Evolutionary conservation across 2,329 filamentous ascomycete genomes (phyloP), one percentile per base, ranked within the genome.

Genomic region (Colletotrichum sp.): DNA sequence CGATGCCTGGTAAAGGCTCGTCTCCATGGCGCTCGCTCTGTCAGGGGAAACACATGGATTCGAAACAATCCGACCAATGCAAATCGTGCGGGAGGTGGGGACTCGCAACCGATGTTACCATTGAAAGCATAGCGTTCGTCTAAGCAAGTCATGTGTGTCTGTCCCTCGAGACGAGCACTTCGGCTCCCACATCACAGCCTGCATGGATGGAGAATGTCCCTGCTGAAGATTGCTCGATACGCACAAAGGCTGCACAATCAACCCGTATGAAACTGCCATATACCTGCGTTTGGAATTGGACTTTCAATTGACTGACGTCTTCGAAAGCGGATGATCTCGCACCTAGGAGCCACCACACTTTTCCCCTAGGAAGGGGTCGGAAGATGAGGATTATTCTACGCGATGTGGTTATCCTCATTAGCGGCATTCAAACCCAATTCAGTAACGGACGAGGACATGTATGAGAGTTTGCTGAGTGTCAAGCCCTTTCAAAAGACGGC

Each of bases 381-480:
- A 6, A 49, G 39, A 7, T 6, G 9, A n/a, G 1, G 18, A 12
- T n/a, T 7, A 0, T 0, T 2, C 18, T 4, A n/a, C 6, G 39
- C 18, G 9, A 49, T 49, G 1, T n/a, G 8, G 36, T 18, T 44
- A n/a, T 12, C 18, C 5, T 49, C 9, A 49, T 49, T 1, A 0
- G 9, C 18, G 18, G 39, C 39, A 7, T 49, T 12, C 18, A 0
- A 1, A 49, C 39, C 12, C 3, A n/a, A 4, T 49, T 12, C 9
- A n/a, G 9, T 49, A 49, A 4, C 3, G 0, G 39, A 49, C 3
- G 39, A 7, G 6, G 18, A 12, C 5, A 4, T n/a, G 2, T 12
- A n/a, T 2, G 9, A 49, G 18, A 49, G 5, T 7, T 21, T n/a
- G 18, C 39, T 49, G 39, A 49, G 3, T n/a, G 9, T 7, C 0